A percentile compares a stretch with the other conserved stretches of the same genome.
Conservation (phyloP, 306 rosid genomes). For the Senna tora region DNA sequence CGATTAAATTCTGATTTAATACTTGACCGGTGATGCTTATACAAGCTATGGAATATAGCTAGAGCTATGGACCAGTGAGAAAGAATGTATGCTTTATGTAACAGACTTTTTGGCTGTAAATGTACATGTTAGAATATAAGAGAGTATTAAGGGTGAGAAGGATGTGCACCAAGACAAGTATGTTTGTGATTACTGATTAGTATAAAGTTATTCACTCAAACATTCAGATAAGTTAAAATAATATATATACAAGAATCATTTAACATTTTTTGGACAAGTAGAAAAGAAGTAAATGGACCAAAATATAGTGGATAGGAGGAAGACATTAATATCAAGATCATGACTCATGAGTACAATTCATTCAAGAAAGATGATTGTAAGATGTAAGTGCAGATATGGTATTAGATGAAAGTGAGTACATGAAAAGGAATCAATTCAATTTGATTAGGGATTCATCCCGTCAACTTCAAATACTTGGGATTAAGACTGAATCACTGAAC, state of each 20-base stretch:
- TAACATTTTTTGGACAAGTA: conserved; percentile 18
- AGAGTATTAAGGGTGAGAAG: neutral
- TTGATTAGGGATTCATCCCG: neutral
- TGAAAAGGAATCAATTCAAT: neutral
- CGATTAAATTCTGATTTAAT: neutral
- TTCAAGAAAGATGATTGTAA: conserved; percentile 1
- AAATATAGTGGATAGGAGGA: conserved; percentile 14
- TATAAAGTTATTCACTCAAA: conserved; percentile 3
- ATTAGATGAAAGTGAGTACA: neutral
- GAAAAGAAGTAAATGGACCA: conserved; percentile 19
- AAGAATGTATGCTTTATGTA: neutral
- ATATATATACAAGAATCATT: neutral
- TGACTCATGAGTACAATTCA: neutral
- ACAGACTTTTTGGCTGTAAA: conserved; percentile 9
- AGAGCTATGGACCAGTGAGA: neutral
- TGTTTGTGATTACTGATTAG: neutral
- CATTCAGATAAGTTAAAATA: neutral
- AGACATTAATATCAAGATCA: neutral
- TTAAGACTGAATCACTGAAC: neutral
- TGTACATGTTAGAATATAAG: neutral
- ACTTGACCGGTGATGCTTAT: conserved; percentile 1
- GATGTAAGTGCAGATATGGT: conserved; percentile 6
- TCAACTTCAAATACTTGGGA: neutral
- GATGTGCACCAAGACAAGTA: neutral
- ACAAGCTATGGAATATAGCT: neutral